These are phyloP conservation scores for Gossypium davidsonii DNA, from an alignment of 441 rosid genomes.

Conservation along the genomic window DNA sequence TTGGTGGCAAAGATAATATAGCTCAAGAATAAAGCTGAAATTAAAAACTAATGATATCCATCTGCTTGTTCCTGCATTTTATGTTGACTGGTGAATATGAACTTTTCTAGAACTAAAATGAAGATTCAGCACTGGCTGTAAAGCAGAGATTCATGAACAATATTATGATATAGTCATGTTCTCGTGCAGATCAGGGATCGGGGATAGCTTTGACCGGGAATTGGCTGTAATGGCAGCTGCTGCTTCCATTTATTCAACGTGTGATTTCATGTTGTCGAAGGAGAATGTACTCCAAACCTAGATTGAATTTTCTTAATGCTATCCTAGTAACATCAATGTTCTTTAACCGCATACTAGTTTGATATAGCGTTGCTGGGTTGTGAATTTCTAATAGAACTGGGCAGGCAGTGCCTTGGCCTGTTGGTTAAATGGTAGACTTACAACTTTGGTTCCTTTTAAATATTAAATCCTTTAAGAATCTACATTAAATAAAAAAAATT, in stretches of 20 bases:
- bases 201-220: conserved; percentile 40
- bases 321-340: conserved; percentile 13
- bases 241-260: conserved; percentile 88
- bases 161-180: neutral
- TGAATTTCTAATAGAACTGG: conserved; percentile 10
- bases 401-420: too few relatives aligned
- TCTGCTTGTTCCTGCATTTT: neutral
- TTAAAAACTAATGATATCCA: neutral
- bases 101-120: neutral
- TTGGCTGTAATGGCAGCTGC: conserved; percentile 85
- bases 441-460: too few relatives aligned
- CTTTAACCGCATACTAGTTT: neutral
- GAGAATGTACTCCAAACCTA: conserved; percentile 37
- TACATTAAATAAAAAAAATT: too few relatives aligned
- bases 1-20: neutral
- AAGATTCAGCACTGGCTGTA: neutral
- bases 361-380: conserved; percentile 2
- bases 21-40: neutral
- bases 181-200: conserved; percentile 43
- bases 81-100: neutral
- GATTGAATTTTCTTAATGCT: neutral
- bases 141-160: neutral
- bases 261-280: conserved; percentile 57
- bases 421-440: too few relatives aligned
- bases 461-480: too few relatives aligned